Conservation (phyloP, 306 rosid genomes). For the Acacia confusa region DNA sequence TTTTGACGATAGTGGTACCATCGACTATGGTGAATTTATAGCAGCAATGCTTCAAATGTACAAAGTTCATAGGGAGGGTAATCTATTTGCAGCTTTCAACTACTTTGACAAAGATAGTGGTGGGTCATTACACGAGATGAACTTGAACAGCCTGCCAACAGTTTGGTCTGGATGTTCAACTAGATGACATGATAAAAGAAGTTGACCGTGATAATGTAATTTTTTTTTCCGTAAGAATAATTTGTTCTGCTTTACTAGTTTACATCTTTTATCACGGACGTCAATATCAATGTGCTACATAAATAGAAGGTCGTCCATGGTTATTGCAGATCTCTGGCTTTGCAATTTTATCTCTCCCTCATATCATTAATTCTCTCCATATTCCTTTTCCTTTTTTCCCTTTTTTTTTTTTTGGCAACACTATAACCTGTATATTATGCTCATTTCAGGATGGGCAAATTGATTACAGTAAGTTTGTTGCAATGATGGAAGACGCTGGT, state of each 20-base stretch:
- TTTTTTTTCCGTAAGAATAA: background rate
- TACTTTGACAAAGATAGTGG: constrained; percentile 11
- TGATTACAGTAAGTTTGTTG: constrained; percentile 64
- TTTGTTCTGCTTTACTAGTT: too few species aligned
- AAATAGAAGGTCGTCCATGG: background rate
- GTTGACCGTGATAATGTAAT: constrained; percentile 1
- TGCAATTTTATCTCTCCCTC: too few species aligned
- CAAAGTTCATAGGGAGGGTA: background rate
- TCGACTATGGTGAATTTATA: constrained; percentile 2
- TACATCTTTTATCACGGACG: too few species aligned
- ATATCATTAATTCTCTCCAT: too few species aligned
- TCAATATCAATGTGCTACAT: background rate
- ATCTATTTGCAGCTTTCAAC: constrained; percentile 4
- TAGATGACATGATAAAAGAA: background rate
- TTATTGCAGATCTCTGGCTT: background rate
- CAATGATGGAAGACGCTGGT: constrained; percentile 72
- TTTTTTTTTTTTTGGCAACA: background rate
- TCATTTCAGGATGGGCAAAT: constrained; percentile 61
- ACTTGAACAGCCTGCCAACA: constrained; percentile 6
- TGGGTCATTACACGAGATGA: constrained; percentile 8
- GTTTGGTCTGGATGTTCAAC: constrained; percentile 15
- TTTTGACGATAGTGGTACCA: background rate
- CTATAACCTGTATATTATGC: background rate
- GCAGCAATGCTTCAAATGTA: background rate
- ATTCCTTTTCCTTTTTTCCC: background rate